These are phyloP conservation scores for Citrullus mucosospermus DNA, from an alignment of 306 rosid species.

Conservation along the genomic window DNA sequence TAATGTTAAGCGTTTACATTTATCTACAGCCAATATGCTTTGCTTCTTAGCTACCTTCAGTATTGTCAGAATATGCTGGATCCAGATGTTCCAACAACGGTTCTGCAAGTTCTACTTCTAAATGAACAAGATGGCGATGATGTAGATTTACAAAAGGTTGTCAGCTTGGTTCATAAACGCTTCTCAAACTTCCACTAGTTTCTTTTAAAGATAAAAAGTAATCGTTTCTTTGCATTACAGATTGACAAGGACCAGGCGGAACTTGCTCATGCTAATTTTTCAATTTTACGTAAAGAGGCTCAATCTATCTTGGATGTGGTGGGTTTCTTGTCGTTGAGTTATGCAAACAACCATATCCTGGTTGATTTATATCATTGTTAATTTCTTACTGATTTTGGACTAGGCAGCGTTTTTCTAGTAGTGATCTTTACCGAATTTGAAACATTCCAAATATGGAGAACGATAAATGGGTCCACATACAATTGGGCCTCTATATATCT, in stretches of 20 bases:
- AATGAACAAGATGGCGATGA: conserved; percentile 77
- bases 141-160: conserved; percentile 79
- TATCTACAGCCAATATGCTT: conserved; percentile 74
- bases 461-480: neutral
- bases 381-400: neutral
- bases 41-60: conserved; percentile 94
- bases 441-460: neutral
- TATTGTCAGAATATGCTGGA: conserved; percentile 82
- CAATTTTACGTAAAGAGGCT: conserved; percentile 78
- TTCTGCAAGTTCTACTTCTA: conserved; percentile 67
- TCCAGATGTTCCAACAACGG: conserved; percentile 80
- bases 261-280: conserved; percentile 77
- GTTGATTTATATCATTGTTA: neutral
- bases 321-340: conserved; percentile 14
- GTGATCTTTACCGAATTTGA: neutral
- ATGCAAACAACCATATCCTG: neutral
- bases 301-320: conserved; percentile 80
- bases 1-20: conserved; percentile 23
- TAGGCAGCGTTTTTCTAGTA: neutral
- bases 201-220: neutral
- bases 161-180: conserved; percentile 3
- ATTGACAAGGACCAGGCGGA: conserved; percentile 82
- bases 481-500: neutral
- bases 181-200: neutral
- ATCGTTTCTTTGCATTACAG: conserved; percentile 24